A percentile compares a stretch with the other conserved stretches of the same genome.
phyloP scores from a whole-genome alignment of 352 stramenopile genomes.

The Phytophthora multivora region DNA sequence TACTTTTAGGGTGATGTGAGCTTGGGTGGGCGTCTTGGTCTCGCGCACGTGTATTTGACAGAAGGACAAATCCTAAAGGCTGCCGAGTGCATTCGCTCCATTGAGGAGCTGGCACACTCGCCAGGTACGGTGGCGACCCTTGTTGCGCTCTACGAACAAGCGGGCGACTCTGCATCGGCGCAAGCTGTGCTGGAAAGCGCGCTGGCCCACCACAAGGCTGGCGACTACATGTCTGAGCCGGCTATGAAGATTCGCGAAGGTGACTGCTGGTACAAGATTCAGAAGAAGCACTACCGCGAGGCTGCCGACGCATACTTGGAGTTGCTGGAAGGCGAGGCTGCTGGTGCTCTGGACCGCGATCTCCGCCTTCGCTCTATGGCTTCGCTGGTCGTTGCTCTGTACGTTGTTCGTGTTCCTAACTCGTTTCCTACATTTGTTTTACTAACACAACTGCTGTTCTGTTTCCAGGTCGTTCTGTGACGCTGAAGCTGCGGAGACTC shows the following conservation, averaged over 20 bases:
- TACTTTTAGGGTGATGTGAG: conserved; percentile 46
- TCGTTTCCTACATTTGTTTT: conserved; percentile 1
- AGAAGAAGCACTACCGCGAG: conserved; percentile 75
- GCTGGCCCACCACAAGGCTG: conserved; percentile 53
- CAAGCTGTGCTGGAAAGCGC: conserved; percentile 59
- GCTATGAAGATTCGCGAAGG: conserved; percentile 81
- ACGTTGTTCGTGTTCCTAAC: conserved; percentile 21
- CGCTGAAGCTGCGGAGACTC: conserved; percentile 59
- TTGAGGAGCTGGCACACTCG: conserved; percentile 64
- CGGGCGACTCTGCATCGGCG: conserved; percentile 52
- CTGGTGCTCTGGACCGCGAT: conserved; percentile 63
- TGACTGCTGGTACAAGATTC: conserved; percentile 80
- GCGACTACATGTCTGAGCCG: conserved; percentile 58
- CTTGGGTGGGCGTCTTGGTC: conserved; percentile 62
- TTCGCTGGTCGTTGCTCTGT: conserved; percentile 78
- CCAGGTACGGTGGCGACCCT: conserved; percentile 83
- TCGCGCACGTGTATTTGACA: conserved; percentile 75
- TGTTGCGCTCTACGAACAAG: conserved; percentile 73
- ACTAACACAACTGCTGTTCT: conserved; percentile 14
- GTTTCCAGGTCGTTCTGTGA: conserved; percentile 73
- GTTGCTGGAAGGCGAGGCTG: conserved; percentile 69
- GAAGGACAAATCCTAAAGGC: conserved; percentile 56
- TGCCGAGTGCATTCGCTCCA: conserved; percentile 63
- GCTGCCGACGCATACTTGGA: conserved; percentile 70
- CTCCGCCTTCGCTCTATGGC: conserved; percentile 77